These are phyloP conservation scores for Sclerotinia minor DNA, from an alignment of 2,329 filamentous ascomycete species.

Conservation along the genomic window DNA sequence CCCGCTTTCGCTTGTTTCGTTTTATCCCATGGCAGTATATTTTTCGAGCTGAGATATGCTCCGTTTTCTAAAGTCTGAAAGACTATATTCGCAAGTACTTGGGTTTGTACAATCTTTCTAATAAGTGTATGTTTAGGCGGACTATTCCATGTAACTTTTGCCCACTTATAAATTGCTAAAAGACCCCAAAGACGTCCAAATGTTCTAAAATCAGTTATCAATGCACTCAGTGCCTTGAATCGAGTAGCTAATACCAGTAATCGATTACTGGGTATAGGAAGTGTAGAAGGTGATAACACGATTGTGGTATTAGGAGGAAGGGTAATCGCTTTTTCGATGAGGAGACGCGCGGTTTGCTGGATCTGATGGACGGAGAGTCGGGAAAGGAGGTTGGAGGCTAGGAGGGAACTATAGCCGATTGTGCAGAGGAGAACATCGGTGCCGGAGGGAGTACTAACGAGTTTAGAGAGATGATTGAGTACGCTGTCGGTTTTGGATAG, in stretches of 20 bases:
- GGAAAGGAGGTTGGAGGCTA: slow-evolving; percentile 54
- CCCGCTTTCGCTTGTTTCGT: slow-evolving; percentile 61
- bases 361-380: slow-evolving; percentile 58
- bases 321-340: slow-evolving; percentile 54
- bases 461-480: slow-evolving; percentile 58
- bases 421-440: slow-evolving; percentile 70
- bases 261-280: slow-evolving; percentile 34
- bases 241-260: slow-evolving; percentile 50
- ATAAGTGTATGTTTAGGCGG: slow-evolving; percentile 47
- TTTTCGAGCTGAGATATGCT: slow-evolving; percentile 73
- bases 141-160: slow-evolving; percentile 47
- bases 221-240: slow-evolving; percentile 60
- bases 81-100: slow-evolving; percentile 64
- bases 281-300: slow-evolving; percentile 40
- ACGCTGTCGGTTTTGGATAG: slow-evolving; percentile 38
- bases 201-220: slow-evolving; percentile 70
- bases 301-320: slow-evolving; percentile 54
- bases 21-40: slow-evolving; percentile 61
- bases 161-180: slow-evolving; percentile 71
- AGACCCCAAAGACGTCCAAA: slow-evolving; percentile 77
- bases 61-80: slow-evolving; percentile 85
- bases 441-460: slow-evolving; percentile 66
- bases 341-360: slow-evolving; percentile 51
- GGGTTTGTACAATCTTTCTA: slow-evolving; percentile 60
- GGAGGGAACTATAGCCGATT: slow-evolving; percentile 65